Conservation (phyloP, 805 yeast genomes). For the Peterozyma xylosa region DNA sequence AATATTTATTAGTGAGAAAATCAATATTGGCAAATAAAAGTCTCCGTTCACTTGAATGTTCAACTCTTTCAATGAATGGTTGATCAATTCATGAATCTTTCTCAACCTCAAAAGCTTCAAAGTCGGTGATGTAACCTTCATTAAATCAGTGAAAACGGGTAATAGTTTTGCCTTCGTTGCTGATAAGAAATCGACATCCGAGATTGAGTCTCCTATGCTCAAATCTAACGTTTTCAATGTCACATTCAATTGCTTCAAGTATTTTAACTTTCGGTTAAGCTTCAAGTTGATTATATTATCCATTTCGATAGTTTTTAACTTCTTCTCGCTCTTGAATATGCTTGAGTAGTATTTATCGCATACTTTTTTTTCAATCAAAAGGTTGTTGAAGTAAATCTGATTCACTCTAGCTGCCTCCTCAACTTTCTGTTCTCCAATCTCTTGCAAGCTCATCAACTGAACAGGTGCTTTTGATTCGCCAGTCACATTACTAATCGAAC, state of each 20-base stretch:
- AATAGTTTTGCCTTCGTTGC: constrained; percentile 11
- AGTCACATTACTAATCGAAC: constrained; percentile 1
- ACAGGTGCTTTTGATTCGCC: neutral
- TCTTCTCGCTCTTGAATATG: constrained; percentile 24
- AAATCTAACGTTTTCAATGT: constrained; percentile 20
- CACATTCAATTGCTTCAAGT: constrained; percentile 17
- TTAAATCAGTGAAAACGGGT: constrained; percentile 20
- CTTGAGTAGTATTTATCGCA: constrained; percentile 25
- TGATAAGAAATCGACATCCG: constrained; percentile 17
- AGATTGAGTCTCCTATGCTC: constrained; percentile 13
- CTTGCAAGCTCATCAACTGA: constrained; percentile 8
- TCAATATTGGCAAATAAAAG: constrained; percentile 24
- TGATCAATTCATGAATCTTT: constrained; percentile 20
- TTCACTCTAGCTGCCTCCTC: constrained; percentile 10
- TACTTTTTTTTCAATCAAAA: constrained; percentile 21
- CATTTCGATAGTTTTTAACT: constrained; percentile 20
- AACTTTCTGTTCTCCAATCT: constrained; percentile 1
- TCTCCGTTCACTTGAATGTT: constrained; percentile 21
- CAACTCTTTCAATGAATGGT: constrained; percentile 15
- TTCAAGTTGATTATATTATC: constrained; percentile 17
- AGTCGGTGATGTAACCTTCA: constrained; percentile 26
- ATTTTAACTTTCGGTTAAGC: constrained; percentile 19
- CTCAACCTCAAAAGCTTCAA: constrained; percentile 22
- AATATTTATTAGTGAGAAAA: constrained; percentile 23
- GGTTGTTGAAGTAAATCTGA: constrained; percentile 17